Conservation (phyloP, 176 grass and related monocot species). For the Eragrostis curvula region DNA sequence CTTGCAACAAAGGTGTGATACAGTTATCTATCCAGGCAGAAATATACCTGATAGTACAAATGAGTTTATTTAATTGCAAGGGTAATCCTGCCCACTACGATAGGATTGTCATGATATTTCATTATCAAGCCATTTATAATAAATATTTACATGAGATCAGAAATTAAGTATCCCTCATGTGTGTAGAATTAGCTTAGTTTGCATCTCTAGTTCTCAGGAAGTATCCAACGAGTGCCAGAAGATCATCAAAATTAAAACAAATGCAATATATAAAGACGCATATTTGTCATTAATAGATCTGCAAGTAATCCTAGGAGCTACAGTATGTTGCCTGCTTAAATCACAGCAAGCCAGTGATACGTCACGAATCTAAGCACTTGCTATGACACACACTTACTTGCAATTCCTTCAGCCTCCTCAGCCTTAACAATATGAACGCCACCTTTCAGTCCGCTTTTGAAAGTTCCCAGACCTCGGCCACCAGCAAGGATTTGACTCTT, state of each 20-base stretch:
- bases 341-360: not conserved
- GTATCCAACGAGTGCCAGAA: not conserved
- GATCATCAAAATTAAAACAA: not conserved
- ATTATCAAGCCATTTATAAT: not conserved
- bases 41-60: not conserved
- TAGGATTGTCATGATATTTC: constrained; percentile 8
- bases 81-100: not conserved
- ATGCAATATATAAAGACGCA: not conserved
- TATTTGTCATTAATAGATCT: not conserved
- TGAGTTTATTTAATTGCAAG: not conserved
- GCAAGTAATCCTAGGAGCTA: constrained; percentile 5
- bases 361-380: constrained; percentile 14
- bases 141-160: not conserved
- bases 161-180: constrained; percentile 15
- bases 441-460: constrained; percentile 96
- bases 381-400: constrained; percentile 46
- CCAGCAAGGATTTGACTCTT: constrained; percentile 99
- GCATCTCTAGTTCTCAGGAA: constrained; percentile 3
- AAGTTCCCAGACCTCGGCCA: constrained; percentile 92
- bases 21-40: not conserved
- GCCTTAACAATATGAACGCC: constrained; percentile 99
- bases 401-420: constrained; percentile 79
- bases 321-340: not conserved
- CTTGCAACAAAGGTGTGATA: constrained; percentile 17
- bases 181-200: not conserved